These are phyloP conservation scores for Herpetomonas tarakana DNA, from an alignment of 208 protist species.

Conservation along the genomic window DNA sequence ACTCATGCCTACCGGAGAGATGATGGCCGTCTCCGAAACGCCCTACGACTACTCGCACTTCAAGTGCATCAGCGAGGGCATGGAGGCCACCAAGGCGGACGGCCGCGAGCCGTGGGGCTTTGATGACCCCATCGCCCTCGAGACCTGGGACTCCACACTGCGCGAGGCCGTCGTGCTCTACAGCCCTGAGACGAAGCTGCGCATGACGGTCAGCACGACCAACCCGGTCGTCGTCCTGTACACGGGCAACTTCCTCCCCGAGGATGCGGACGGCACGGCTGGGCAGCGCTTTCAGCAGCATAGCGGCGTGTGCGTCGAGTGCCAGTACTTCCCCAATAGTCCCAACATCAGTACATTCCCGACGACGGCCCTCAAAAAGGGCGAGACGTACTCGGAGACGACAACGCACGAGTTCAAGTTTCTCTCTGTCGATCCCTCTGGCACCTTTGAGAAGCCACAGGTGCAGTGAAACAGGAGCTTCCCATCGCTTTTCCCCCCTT, in stretches of 20 bases:
- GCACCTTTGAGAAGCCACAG: not conserved
- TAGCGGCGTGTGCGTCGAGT: slow-evolving; percentile 59
- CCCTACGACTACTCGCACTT: slow-evolving; percentile 51
- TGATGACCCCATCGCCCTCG: slow-evolving; percentile 70
- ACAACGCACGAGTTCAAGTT: slow-evolving; percentile 65
- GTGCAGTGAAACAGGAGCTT: no score
- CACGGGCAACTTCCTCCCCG: slow-evolving; percentile 59
- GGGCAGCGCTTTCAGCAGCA: slow-evolving; percentile 65
- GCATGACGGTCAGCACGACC: slow-evolving; percentile 64
- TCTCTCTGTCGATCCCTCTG: slow-evolving; percentile 20
- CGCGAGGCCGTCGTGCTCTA: slow-evolving; percentile 64
- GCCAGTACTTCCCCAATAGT: slow-evolving; percentile 81
- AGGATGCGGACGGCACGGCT: slow-evolving; percentile 38
- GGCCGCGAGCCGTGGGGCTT: slow-evolving; percentile 54
- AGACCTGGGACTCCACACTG: slow-evolving; percentile 65
- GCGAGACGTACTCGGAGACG: slow-evolving; percentile 61
- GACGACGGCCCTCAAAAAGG: slow-evolving; percentile 52
- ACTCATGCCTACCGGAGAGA: slow-evolving; percentile 38
- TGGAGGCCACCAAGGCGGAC: slow-evolving; percentile 33
- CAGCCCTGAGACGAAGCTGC: slow-evolving; percentile 55
- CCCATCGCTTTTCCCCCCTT: not conserved
- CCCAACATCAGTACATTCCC: slow-evolving; percentile 62
- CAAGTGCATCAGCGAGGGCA: slow-evolving; percentile 44
- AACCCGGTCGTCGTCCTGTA: slow-evolving; percentile 64
- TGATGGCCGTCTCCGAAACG: slow-evolving; percentile 35